These are phyloP conservation scores for Streptanthus diversifolius DNA, from an alignment of 345 rosid species.

Conservation along the genomic window DNA sequence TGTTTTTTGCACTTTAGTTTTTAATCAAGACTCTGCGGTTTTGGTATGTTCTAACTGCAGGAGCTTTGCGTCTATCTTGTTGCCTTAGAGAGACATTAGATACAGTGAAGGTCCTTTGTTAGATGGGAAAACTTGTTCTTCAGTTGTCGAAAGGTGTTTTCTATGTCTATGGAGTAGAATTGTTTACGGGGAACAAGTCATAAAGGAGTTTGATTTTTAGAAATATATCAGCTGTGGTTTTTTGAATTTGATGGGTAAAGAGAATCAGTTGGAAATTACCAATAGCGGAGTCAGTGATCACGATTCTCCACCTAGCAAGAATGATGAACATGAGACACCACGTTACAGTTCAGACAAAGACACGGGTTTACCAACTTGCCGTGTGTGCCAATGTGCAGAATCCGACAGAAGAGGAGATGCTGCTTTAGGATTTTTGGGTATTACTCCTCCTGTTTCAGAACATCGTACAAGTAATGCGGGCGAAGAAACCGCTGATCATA, in stretches of 20 bases:
- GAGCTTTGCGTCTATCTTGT: slow-evolving; percentile 17
- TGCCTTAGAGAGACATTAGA: not conserved
- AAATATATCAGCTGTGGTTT: slow-evolving; percentile 4
- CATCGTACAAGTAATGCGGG: slow-evolving; percentile 34
- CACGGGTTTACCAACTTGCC: slow-evolving; percentile 62
- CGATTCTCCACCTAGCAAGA: slow-evolving; percentile 30
- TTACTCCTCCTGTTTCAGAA: slow-evolving; percentile 50
- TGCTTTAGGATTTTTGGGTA: slow-evolving; percentile 76
- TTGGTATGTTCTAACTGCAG: slow-evolving; percentile 15
- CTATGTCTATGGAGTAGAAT: slow-evolving; percentile 4
- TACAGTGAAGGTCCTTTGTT: not conserved
- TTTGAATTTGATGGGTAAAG: slow-evolving; percentile 33
- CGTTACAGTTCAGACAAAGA: slow-evolving; percentile 69
- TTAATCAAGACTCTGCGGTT: not conserved
- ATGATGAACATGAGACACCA: slow-evolving; percentile 35
- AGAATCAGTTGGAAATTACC: slow-evolving; percentile 23
- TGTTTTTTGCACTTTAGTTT: not conserved
- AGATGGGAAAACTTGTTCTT: not conserved
- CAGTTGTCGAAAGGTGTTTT: not conserved
- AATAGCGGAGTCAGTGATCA: slow-evolving; percentile 31
- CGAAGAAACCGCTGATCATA: slow-evolving; percentile 22
- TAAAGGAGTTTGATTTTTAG: not conserved
- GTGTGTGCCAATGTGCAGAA: slow-evolving; percentile 92
- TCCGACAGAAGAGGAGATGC: slow-evolving; percentile 84
- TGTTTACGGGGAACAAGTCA: not conserved